Evolutionary conservation across 176 grass and related monocot species (phyloP), one percentile per base, ranked within the genome.

Genomic region (Phoenix dactylifera): DNA sequence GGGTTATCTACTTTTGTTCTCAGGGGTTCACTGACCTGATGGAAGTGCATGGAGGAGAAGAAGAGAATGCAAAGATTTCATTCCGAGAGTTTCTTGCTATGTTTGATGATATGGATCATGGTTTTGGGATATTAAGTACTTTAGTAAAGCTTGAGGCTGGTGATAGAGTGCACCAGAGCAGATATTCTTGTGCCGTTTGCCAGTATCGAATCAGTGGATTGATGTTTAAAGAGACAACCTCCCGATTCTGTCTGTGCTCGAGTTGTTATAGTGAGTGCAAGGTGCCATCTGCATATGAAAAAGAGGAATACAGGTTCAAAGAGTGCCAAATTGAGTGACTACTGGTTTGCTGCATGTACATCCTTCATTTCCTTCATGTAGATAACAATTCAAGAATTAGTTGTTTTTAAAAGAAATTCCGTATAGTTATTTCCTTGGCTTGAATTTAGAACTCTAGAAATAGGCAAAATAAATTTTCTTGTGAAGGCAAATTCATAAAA

Each of bases 181-280:
- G 57, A 25, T 17, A 59, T 16, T 16, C 57, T 1, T 59, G 57
- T 25, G 15, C 24, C 5, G 24, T 59, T 59, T 59, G 57, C 57
- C 12, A 26, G 24, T 59, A 59, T 26, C 57, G 25, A 25, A 59
- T 59, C 57, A 29, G 6, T 15, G 57, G 57, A 17, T 28, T 59
- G 57, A 59, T 59, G 57, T 59, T 59, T 17, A 30, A 59, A 29
- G 57, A 59, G 57, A 59, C 16, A 26, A 29, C 57, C 2, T 59
- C 24, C 4, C 22, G 26, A 16, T 59, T 59, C 25, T 59, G 22
- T 25, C 57, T 59, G 24, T 59, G 57, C 16, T 59, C 57, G 4
- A 59, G 57, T 29, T 59, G 57, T 15, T 59, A 59, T 29, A 59
- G 57, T 30, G 57, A 59, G 16, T 29, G 25, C 57, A 59, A 59